Conservation (phyloP, 1,139 yeast species). For the Geotrichum bryndzae region DNA sequence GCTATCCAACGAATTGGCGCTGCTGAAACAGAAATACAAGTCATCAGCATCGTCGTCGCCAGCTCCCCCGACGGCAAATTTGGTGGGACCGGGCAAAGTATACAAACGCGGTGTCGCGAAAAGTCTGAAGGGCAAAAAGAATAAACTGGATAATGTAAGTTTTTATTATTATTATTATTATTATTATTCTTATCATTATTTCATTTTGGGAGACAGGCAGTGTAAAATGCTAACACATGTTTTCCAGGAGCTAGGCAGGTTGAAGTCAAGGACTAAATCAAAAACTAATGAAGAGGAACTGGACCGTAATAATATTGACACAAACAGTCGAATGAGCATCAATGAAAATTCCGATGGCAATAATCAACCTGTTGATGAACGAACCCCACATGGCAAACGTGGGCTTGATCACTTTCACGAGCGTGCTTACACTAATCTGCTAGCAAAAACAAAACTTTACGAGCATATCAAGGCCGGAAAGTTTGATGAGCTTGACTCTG, state of each 20-base stretch:
- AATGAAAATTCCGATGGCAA: neutral
- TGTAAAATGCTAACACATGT: neutral
- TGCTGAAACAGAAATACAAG: conserved; percentile 21
- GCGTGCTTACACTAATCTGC: conserved; percentile 8
- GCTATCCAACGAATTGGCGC: conserved; percentile 25
- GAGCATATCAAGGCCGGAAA: conserved; percentile 9
- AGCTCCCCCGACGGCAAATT: conserved; percentile 21
- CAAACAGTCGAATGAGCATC: neutral
- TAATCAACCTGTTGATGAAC: neutral
- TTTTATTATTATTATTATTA: neutral
- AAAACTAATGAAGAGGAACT: neutral
- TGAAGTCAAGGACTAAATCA: neutral
- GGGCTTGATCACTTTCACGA: conserved; percentile 11
- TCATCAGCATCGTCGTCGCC: conserved; percentile 17
- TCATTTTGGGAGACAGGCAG: neutral
- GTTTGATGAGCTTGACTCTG: neutral
- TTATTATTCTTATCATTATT: neutral
- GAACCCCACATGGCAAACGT: conserved; percentile 5
- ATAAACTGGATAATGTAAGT: conserved; percentile 15
- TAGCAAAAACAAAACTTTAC: conserved; percentile 8
- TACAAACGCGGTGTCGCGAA: conserved; percentile 3
- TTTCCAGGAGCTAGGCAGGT: conserved; percentile 3
- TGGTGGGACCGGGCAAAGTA: neutral
- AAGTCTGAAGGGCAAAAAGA: conserved; percentile 12
- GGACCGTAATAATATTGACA: conserved; percentile 1